Base-by-base conservation (phyloP, 2,329 filamentous ascomycete genomes). In the Dothideomycetes sp. region DNA sequence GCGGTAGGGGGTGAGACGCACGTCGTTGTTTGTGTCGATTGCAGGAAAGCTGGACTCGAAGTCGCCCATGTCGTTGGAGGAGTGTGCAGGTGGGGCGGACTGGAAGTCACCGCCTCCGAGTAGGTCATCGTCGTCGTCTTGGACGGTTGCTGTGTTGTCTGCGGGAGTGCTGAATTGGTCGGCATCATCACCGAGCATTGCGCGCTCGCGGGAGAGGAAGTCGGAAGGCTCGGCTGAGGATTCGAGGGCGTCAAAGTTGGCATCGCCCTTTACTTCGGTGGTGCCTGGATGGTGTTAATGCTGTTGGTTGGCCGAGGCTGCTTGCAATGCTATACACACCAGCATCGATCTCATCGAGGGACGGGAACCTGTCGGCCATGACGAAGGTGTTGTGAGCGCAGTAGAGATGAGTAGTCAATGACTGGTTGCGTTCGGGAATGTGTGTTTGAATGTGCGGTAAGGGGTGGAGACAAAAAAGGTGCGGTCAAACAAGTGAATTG, bases 41-140 rank as follows among this genome's bases (percentile, higher is more conserved):
- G 87, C 84, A 19, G 91, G 91, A 62, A 94, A 98, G 46, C 86
- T 87, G 60, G 77, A 85, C 65, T 94, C 84, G 52, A 96, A 96
- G 47, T 72, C 72, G 33, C 65, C 63, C 49, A 77, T 67, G 43
- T 71, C 67, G 45, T 70, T 62, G 27, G 52, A 56, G 17, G 49
- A 50, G 40, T 54, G 62, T 59, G 19, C 63, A 60, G 45, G 69
- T 60, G 52, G 66, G 18, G 46, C 45, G 33, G 42, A 36, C 14
- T 46, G 60, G 45, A 65, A 62, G 38, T 58, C 59, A 40, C 65
- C 72, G 47, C 70, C 79, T 36, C 77, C 77, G 37, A 88, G 72
- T 43, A 94, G 68, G 49, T 84, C 82, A 47, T 81, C 77, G 39
- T 67, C 72, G 48, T 52, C 65, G 34, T 76, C 68, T 51, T 81